These are phyloP conservation scores for Erodium chrysanthum DNA, from an alignment of 441 rosid species.

Conservation along the genomic window DNA sequence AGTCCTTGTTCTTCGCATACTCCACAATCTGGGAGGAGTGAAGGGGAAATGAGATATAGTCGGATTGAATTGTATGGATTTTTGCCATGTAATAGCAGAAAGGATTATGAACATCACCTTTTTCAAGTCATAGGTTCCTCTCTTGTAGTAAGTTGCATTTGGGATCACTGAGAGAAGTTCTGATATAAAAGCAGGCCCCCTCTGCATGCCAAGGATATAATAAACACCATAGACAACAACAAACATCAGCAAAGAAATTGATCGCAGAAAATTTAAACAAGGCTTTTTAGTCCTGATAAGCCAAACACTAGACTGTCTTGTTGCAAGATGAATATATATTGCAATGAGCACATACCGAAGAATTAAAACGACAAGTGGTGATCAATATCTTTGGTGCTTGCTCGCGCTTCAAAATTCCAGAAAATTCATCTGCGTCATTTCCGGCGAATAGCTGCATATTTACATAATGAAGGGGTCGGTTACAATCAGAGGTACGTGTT, in stretches of 20 bases:
- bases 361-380: conserved; percentile 86
- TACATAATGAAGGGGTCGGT: background rate
- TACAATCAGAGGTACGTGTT: background rate
- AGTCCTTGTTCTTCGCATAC: conserved; percentile 66
- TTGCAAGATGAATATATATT: background rate
- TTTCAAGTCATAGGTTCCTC: conserved; percentile 87
- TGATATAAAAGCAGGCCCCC: conserved; percentile 72
- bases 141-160: conserved; percentile 55
- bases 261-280: background rate
- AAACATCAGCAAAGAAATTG: background rate
- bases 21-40: conserved; percentile 44
- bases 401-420: conserved; percentile 45
- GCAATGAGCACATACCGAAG: conserved; percentile 45
- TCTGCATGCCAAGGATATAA: conserved; percentile 32
- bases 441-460: conserved; percentile 62
- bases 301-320: background rate
- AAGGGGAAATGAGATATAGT: background rate
- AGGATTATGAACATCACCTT: conserved; percentile 36
- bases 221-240: background rate
- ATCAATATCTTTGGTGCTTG: conserved; percentile 53
- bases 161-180: conserved; percentile 74
- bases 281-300: background rate
- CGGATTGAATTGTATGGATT: background rate
- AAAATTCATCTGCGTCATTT: conserved; percentile 81
- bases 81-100: background rate